A percentile compares a stretch with the other conserved stretches of the same genome.
These are phyloP conservation scores for Penicillium decumbens DNA, from an alignment of 2,329 filamentous ascomycete genomes.

Conservation along the genomic window DNA sequence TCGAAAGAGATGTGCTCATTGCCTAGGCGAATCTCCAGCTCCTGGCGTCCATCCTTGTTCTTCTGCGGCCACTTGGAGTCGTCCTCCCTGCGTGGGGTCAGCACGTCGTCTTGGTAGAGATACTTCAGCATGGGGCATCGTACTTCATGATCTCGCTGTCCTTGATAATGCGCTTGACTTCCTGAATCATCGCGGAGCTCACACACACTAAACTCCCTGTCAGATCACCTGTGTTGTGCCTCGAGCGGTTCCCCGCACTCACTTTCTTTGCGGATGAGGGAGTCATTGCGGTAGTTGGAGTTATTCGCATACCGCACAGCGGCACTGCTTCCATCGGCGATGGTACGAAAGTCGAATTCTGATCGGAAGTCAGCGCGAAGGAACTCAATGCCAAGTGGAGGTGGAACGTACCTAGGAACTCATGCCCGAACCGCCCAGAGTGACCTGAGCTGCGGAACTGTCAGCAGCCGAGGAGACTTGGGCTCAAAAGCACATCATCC, in stretches of 20 bases:
- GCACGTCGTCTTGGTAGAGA: slow-evolving; percentile 14
- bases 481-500: slow-evolving; percentile 35
- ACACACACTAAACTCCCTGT: slow-evolving; percentile 70
- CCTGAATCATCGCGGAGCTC: slow-evolving; percentile 80
- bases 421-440: slow-evolving; percentile 93
- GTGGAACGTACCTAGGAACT: slow-evolving; percentile 73
- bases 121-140: slow-evolving; percentile 19
- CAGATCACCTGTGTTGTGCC: not conserved
- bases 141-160: slow-evolving; percentile 97
- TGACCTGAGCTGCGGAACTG: slow-evolving; percentile 73
- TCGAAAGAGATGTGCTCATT: slow-evolving; percentile 98
- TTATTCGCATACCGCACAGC: slow-evolving; percentile 98
- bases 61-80: slow-evolving; percentile 98
- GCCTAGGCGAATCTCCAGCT: slow-evolving; percentile 88
- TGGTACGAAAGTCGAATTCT: slow-evolving; percentile 95
- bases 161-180: slow-evolving; percentile 97
- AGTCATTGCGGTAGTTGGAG: slow-evolving; percentile 98
- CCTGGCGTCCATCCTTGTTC: slow-evolving; percentile 97
- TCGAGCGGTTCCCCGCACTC: slow-evolving; percentile 38
- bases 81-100: slow-evolving; percentile 66
- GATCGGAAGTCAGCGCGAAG: slow-evolving; percentile 20
- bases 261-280: slow-evolving; percentile 99
- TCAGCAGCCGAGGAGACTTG: slow-evolving; percentile 42
- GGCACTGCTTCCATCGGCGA: slow-evolving; percentile 88
- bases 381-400: slow-evolving; percentile 7